A percentile compares a stretch with the other conserved stretches of the same genome.
Conservation (phyloP, 106 monocot species). For the Allium sativum region DNA sequence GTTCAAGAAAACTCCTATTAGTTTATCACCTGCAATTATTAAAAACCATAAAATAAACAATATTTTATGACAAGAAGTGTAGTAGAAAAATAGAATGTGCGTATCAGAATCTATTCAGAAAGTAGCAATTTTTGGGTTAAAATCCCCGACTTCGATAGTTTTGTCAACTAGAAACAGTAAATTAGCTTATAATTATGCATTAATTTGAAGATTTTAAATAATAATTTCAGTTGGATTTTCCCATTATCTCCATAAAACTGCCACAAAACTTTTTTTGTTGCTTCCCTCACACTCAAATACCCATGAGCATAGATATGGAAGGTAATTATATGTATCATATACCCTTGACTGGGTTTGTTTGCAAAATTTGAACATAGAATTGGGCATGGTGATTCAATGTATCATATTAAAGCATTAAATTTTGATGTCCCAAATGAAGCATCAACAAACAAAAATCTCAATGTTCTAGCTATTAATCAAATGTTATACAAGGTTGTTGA, state of each 20-base stretch:
- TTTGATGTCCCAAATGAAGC: too few relatives aligned
- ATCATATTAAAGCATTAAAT: too few relatives aligned
- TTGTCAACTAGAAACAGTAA: conserved; percentile 50
- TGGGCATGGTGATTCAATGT: too few relatives aligned
- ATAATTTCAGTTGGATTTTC: conserved; percentile 4
- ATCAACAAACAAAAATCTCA: too few relatives aligned
- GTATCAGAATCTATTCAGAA: conserved; percentile 80
- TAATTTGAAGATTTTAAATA: not conserved
- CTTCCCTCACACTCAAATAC: conserved; percentile 83
- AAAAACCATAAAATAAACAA: not conserved
- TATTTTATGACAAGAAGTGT: not conserved
- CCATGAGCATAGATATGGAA: conserved; percentile 78
- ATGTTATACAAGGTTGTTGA: not conserved
- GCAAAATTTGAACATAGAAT: not conserved
- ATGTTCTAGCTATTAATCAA: too few relatives aligned
- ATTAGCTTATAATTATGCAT: not conserved
- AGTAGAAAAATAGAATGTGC: not conserved
- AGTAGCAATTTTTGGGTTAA: conserved; percentile 62
- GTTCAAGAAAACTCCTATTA: conserved; percentile 36
- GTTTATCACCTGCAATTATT: conserved; percentile 30
- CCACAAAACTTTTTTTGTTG: conserved; percentile 78
- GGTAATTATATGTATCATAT: conserved; percentile 38
- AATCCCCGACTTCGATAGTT: conserved; percentile 63
- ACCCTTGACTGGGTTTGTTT: not conserved
- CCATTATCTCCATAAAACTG: conserved; percentile 88